Base-by-base conservation (phyloP, 306 rosid species). In the Mimosa pudica region DNA sequence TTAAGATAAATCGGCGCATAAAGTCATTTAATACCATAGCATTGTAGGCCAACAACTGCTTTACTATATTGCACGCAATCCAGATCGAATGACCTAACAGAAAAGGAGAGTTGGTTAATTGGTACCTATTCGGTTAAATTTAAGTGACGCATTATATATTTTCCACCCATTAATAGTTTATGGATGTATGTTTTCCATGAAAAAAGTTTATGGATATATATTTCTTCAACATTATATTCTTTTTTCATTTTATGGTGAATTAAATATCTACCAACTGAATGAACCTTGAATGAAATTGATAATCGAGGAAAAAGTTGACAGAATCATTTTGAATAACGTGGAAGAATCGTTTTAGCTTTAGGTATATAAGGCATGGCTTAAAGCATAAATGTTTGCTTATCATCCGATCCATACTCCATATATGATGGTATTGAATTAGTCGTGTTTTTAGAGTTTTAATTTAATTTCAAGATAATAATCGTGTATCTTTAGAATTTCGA, bases 61-160 rank as follows among this genome's bases (percentile, higher is more conserved):
- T 66, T 17, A 52, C 70, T 10, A 63, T 84, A 84, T 75, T 69
- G 72, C 73, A 79, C 69, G 80, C 66, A 76, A 84, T 79, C 77
- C 74, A 84, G 73, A 74, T 42, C 80, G 82, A 80, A 74, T 77
- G 81, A 47, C 66, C 46, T 78, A 70, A 41, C 63, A 75, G 84
- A 69, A 74, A 81, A 73, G 77, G 84, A 48, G 73, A 57, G 78
- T 20, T 45, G 68, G 68, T 64, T 72, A 20, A 47, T 24, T 1
- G 76, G 80, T 36, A 74, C 84, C 83, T 79, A 79, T 63, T 42
- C 60, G 62, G 46, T 64, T 68, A 74, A 73, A 33, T 64, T 68
- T 74, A 73, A 33, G 36, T 60, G 75, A 80, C 68, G 69, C 65
- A 71, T n/a, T 74, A 24, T 24, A 24, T 24, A 20, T 60, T 60